These are phyloP conservation scores for Microcyclospora pomicola DNA, from an alignment of 2,329 filamentous ascomycete species.

Conservation along the genomic window DNA sequence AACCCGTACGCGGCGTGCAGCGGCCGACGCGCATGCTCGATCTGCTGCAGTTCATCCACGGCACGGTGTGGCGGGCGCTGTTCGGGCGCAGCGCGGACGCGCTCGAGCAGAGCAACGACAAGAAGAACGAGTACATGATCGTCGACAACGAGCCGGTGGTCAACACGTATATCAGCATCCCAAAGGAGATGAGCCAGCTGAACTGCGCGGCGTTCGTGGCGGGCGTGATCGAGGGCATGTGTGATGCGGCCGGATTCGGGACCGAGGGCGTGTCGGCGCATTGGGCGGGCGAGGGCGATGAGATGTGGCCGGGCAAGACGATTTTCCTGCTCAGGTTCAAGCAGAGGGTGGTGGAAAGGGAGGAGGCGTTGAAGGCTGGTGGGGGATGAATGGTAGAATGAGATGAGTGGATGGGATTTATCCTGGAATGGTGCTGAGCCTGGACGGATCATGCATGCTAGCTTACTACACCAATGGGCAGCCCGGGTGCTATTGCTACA, in stretches of 20 bases:
- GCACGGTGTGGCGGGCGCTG: constrained; percentile 79
- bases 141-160: constrained; percentile 95
- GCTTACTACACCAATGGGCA: constrained; percentile 1
- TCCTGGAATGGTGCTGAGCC: too few relatives aligned
- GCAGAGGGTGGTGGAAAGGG: constrained; percentile 79
- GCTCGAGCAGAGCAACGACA: constrained; percentile 75
- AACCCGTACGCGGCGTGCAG: constrained; percentile 33
- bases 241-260: constrained; percentile 81
- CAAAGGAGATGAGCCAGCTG: constrained; percentile 88
- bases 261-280: constrained; percentile 78
- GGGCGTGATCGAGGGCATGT: constrained; percentile 87
- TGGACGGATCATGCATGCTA: not conserved
- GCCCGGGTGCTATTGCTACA: not conserved
- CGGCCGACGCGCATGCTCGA: constrained; percentile 79
- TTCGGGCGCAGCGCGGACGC: constrained; percentile 85
- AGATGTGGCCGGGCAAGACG: constrained; percentile 89
- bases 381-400: constrained; percentile 11
- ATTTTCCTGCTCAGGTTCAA: constrained; percentile 92
- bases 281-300: constrained; percentile 43
- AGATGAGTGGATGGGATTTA: not conserved
- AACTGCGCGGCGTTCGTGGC: constrained; percentile 95
- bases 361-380: constrained; percentile 39
- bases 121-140: constrained; percentile 96
- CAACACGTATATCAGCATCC: constrained; percentile 84
- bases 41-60: constrained; percentile 89